These are phyloP conservation scores for Colletotrichum tropicale DNA, from an alignment of 2,329 filamentous ascomycete species.

Conservation along the genomic window DNA sequence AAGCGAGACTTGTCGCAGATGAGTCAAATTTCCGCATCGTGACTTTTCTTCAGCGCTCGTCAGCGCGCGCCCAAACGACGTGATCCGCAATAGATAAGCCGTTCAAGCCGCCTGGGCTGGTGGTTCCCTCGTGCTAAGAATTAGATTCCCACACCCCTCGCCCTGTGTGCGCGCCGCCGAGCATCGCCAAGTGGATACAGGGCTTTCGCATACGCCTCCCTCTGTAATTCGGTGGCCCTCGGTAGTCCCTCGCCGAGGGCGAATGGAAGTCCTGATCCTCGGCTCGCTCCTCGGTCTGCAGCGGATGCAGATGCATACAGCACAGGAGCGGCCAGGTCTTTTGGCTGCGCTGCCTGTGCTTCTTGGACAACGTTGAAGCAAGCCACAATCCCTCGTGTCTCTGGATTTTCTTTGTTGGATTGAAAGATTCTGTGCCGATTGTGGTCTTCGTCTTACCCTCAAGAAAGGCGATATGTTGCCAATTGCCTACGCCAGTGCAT, in stretches of 20 bases:
- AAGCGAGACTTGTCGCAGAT: neutral
- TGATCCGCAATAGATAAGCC: slow-evolving; percentile 18
- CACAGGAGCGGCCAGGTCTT: neutral
- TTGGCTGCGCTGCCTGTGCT: neutral
- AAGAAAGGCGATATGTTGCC: neutral
- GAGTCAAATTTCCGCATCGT: slow-evolving; percentile 13
- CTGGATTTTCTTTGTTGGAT: neutral
- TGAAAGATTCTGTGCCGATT: neutral
- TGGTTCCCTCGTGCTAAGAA: neutral
- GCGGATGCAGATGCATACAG: neutral
- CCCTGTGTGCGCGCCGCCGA: neutral
- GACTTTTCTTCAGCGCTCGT: slow-evolving; percentile 16
- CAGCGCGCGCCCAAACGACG: neutral
- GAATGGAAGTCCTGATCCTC: neutral
- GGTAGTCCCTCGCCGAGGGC: slow-evolving; percentile 13
- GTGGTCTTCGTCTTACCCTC: neutral
- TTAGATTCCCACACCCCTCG: neutral
- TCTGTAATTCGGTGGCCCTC: slow-evolving; percentile 5
- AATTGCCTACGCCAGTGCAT: neutral
- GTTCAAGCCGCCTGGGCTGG: neutral
- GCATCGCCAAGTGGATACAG: neutral
- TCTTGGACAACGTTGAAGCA: neutral
- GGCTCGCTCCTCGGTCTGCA: slow-evolving; percentile 8
- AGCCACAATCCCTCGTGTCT: neutral
- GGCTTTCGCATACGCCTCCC: neutral